Percentiles rank a stretch among this genome's conserved stretches.
These are phyloP conservation scores for Pseudevernia furfuracea DNA, from an alignment of 495 filamentous ascomycete species.

Conservation along the genomic window DNA sequence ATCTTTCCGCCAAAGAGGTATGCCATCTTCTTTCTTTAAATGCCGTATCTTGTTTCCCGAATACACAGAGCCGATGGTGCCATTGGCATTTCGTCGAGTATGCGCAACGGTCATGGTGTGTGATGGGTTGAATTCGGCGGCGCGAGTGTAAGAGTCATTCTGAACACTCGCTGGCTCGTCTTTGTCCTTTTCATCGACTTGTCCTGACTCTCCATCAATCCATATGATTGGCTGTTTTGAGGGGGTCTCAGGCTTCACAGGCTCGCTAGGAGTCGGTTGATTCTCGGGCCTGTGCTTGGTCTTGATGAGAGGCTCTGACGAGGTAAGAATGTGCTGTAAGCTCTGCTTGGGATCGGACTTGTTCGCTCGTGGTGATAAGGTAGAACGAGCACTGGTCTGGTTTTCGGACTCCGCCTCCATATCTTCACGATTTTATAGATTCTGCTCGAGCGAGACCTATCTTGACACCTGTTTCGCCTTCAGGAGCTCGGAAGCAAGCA, in stretches of 20 bases:
- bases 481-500: slow-evolving; percentile 4
- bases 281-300: slow-evolving; percentile 8
- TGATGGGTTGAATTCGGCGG: slow-evolving; percentile 32
- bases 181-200: slow-evolving; percentile 13
- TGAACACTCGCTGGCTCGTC: slow-evolving; percentile 26
- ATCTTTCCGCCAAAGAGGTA: slow-evolving; percentile 92
- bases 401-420: slow-evolving; percentile 20
- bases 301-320: slow-evolving; percentile 13
- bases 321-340: slow-evolving; percentile 26
- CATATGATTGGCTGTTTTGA: slow-evolving; percentile 17
- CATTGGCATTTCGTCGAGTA: slow-evolving; percentile 58
- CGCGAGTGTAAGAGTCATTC: slow-evolving; percentile 43
- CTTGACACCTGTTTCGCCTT: neutral
- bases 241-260: slow-evolving; percentile 13
- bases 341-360: slow-evolving; percentile 28
- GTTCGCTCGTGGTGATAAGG: slow-evolving; percentile 19
- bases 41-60: slow-evolving; percentile 92
- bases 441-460: slow-evolving; percentile 17
- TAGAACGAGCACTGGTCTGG: slow-evolving; percentile 12
- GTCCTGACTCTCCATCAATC: slow-evolving; percentile 18
- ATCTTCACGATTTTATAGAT: slow-evolving; percentile 12
- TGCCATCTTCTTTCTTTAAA: slow-evolving; percentile 94
- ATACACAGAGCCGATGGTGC: slow-evolving; percentile 59
- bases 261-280: slow-evolving; percentile 3
- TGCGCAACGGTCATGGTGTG: slow-evolving; percentile 50